These are phyloP conservation scores for Cercospora sp. DNA, from an alignment of 2,329 filamentous ascomycete species.

Conservation along the genomic window DNA sequence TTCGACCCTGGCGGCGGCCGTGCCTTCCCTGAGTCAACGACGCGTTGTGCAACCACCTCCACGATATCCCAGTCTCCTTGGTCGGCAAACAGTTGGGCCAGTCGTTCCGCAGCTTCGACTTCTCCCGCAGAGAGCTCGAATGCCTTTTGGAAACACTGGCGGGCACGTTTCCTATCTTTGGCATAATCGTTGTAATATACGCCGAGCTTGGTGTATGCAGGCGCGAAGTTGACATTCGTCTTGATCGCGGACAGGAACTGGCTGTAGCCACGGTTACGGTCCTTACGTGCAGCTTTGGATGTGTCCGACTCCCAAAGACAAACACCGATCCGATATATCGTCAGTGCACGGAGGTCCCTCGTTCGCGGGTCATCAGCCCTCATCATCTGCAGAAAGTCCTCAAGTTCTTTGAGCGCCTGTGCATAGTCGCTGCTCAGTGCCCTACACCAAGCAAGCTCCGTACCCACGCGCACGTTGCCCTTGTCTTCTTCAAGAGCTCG, in stretches of 20 bases:
- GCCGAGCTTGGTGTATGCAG: slow-evolving; percentile 87
- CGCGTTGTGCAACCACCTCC: slow-evolving; percentile 84
- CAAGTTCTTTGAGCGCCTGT: slow-evolving; percentile 66
- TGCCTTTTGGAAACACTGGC: slow-evolving; percentile 94
- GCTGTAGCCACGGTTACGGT: slow-evolving; percentile 77
- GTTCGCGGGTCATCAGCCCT: slow-evolving; percentile 60
- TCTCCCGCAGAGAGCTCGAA: slow-evolving; percentile 89
- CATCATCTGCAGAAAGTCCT: slow-evolving; percentile 66
- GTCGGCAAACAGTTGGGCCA: slow-evolving; percentile 83
- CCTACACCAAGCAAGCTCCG: slow-evolving; percentile 90
- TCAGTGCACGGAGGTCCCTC: slow-evolving; percentile 76
- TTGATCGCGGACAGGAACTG: slow-evolving; percentile 82
- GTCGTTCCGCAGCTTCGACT: slow-evolving; percentile 79
- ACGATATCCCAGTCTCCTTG: slow-evolving; percentile 95
- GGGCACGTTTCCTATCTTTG: slow-evolving; percentile 79
- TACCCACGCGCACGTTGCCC: slow-evolving; percentile 73
- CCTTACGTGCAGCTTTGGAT: slow-evolving; percentile 72
- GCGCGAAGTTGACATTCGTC: slow-evolving; percentile 82
- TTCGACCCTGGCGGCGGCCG: slow-evolving; percentile 89
- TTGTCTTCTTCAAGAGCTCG: slow-evolving; percentile 73
- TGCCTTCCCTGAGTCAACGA: slow-evolving; percentile 92
- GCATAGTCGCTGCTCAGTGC: slow-evolving; percentile 76
- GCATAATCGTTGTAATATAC: slow-evolving; percentile 89
- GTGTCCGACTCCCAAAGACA: slow-evolving; percentile 84
- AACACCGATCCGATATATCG: slow-evolving; percentile 80